Evolutionary conservation across 2,329 filamentous ascomycete genomes (phyloP).

Genomic region (Eurotiales sp.): DNA sequence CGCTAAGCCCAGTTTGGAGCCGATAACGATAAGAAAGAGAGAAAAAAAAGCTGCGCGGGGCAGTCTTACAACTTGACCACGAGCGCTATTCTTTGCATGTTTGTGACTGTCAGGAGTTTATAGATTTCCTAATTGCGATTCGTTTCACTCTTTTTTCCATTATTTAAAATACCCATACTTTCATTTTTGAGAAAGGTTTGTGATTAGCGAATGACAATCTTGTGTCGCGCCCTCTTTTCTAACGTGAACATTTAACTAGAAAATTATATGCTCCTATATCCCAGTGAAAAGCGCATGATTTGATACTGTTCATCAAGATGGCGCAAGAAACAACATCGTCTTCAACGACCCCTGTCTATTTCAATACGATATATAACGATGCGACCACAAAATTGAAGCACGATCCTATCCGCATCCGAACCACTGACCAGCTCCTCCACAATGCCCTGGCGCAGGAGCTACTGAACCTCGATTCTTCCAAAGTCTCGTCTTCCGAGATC

Average conservation of each 20-base stretch:
- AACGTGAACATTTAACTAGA: not conserved
- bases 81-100: not conserved
- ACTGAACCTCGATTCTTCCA: conserved; percentile 29
- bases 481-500: conserved; percentile 22
- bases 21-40: conserved; percentile 12
- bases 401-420: conserved; percentile 32
- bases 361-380: conserved; percentile 32
- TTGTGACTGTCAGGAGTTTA: not conserved
- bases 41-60: conserved; percentile 12
- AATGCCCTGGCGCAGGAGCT: conserved; percentile 36
- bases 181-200: not conserved
- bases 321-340: not conserved
- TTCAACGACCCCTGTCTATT: not conserved
- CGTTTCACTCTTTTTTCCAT: not conserved
- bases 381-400: conserved; percentile 25
- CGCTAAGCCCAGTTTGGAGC: conserved; percentile 9
- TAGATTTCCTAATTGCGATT: not conserved
- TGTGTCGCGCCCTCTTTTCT: not conserved
- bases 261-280: not conserved
- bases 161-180: not conserved
- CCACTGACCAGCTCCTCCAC: conserved; percentile 30
- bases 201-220: not conserved
- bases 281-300: not conserved
- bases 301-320: not conserved
- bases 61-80: not conserved